These are phyloP conservation scores for Talaromyces thailandensis DNA, from an alignment of 495 filamentous ascomycete genomes.

Conservation along the genomic window DNA sequence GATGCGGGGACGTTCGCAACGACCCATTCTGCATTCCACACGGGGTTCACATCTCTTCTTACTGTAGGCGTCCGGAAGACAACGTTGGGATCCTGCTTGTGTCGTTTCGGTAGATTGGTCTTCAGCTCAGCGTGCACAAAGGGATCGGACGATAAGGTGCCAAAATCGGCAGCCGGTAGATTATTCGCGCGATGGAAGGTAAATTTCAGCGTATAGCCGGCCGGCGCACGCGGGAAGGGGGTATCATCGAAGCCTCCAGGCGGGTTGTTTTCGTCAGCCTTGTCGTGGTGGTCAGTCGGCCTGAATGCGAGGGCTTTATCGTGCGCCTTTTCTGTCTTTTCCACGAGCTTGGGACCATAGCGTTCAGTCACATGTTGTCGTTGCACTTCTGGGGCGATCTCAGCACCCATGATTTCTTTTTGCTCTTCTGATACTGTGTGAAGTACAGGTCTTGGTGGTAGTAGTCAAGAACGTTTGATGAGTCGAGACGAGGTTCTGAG, in stretches of 20 bases:
- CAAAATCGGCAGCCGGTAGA: constrained; percentile 74
- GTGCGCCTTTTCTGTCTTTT: constrained; percentile 51
- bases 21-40: constrained; percentile 80
- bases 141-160: constrained; percentile 72
- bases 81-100: constrained; percentile 70
- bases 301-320: constrained; percentile 31
- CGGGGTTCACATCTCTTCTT: constrained; percentile 57
- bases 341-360: constrained; percentile 40
- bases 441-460: neutral
- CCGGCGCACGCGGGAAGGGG: constrained; percentile 59
- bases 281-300: constrained; percentile 13
- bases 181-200: constrained; percentile 74
- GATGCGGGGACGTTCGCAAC: constrained; percentile 73
- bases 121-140: constrained; percentile 64
- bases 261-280: constrained; percentile 38
- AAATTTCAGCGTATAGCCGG: constrained; percentile 76
- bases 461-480: neutral
- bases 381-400: neutral
- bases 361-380: constrained; percentile 2
- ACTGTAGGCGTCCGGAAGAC: constrained; percentile 70
- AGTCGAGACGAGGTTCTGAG: neutral
- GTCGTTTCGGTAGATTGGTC: constrained; percentile 53
- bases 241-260: constrained; percentile 74
- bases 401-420: neutral
- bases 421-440: neutral